Base-by-base conservation (phyloP, 2,329 filamentous ascomycete species). In the Rhynchosporium secalis region DNA sequence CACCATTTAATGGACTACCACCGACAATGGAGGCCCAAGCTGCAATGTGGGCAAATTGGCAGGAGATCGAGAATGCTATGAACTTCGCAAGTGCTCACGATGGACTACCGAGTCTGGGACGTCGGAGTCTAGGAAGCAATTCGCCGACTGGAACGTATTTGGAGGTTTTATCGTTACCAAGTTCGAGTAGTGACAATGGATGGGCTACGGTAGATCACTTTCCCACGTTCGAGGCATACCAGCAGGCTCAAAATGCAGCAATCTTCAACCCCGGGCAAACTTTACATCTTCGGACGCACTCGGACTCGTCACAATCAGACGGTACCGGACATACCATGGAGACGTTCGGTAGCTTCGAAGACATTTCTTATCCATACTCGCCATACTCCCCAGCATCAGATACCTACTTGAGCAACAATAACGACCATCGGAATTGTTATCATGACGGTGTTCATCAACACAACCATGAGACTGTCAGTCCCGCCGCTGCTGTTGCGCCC, bases 191-290 rank as follows among this genome's bases (percentile, higher is more conserved):
- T 72, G 92, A 96, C 70, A 91, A 93, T 70, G 91, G 91, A 62
- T 98, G 93, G 93, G 86, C 86, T 56, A 85, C 90, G 68, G 87
- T 97, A 62, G 90, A 95, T 68, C 84, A 86, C 73, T 87, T 87
- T 63, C 87, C 86, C 65, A 89, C 87, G 43, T 86, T 90, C 69
- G 90, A 94, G 69, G 82, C 84, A 40, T 86, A 84, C 56, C 82
- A 82, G 69, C 80, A 83, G 51, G 80, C 87, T 60, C 83, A 84
- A 57, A 84, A 80, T 65, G 76, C 80, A 62, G 78, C 79, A 13
- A 93, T 96, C 72, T 96, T 96, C 81, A 96, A 97, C 77, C 94
- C 94, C 1, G 86, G 89, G 65, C 90, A 96, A 78, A 96, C 92
- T 0, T 80, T 98, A 57, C 94, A 97, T 78, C 83, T 96, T 72